Percentiles rank a stretch among this genome's conserved stretches.
These are phyloP conservation scores for Casuarina cunninghamiana DNA, from an alignment of 306 rosid genomes.

Conservation along the genomic window DNA sequence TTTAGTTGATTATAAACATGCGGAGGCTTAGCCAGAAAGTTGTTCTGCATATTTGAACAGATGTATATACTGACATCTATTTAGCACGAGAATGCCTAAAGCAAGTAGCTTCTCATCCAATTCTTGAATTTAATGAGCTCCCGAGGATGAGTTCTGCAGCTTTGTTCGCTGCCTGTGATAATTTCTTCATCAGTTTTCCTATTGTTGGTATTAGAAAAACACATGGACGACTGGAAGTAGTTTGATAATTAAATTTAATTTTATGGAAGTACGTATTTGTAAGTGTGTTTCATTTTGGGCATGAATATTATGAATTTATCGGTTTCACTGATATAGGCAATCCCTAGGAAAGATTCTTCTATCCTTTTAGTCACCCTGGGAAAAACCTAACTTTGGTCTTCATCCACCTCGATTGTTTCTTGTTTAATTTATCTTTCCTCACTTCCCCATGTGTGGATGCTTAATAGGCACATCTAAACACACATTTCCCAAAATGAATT, in stretches of 20 bases:
- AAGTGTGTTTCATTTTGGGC: neutral
- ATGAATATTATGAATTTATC: neutral
- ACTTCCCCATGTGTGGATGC: neutral
- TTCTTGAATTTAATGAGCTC: neutral
- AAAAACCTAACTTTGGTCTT: constrained; percentile 3
- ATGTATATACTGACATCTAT: neutral
- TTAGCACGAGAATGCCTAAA: neutral
- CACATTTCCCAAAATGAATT: constrained; percentile 4
- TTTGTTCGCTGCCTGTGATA: neutral
- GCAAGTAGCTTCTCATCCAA: neutral
- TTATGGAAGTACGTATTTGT: neutral
- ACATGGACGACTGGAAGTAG: neutral
- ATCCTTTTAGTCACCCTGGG: neutral
- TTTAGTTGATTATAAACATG: neutral
- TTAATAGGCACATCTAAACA: neutral
- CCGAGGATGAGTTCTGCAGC: neutral
- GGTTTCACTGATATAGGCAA: constrained; percentile 1
- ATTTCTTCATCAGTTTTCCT: neutral
- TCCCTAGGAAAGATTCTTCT: constrained; percentile 6
- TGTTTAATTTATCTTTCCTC: neutral
- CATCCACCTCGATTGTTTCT: neutral
- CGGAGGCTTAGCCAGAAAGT: neutral
- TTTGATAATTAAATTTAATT: neutral
- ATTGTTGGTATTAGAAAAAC: neutral
- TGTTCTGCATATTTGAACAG: neutral